These are phyloP conservation scores for Mortierella sp. DNA, from an alignment of 371 early-diverging fungal species.

Conservation along the genomic window DNA sequence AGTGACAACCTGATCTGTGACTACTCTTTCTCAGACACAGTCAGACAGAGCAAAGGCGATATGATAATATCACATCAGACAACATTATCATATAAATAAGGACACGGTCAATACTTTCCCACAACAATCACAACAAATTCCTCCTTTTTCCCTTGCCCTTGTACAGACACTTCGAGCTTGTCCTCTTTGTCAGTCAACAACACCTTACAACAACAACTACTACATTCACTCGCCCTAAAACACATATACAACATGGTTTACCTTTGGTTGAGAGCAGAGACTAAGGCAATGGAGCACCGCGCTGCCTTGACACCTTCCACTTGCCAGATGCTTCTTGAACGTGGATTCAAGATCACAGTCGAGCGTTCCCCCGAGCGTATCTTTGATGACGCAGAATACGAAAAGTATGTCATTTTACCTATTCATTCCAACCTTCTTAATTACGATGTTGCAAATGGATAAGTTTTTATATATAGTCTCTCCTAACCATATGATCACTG, in stretches of 20 bases:
- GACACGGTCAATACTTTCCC: neutral
- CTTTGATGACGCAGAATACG: slow-evolving; percentile 92
- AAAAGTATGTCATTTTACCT: slow-evolving; percentile 62
- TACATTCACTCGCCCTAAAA: slow-evolving; percentile 5
- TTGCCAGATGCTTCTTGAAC: slow-evolving; percentile 79
- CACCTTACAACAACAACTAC: neutral
- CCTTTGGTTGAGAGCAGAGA: slow-evolving; percentile 97
- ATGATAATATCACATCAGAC: slow-evolving; percentile 4
- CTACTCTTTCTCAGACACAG: neutral
- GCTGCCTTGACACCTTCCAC: slow-evolving; percentile 93
- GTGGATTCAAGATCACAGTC: slow-evolving; percentile 91
- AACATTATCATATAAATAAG: slow-evolving; percentile 3
- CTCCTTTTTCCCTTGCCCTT: neutral
- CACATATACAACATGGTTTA: slow-evolving; percentile 64
- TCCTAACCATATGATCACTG: neutral
- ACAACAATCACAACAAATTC: neutral
- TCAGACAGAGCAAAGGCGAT: slow-evolving; percentile 2
- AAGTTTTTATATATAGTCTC: too few species aligned
- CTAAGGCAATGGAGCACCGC: slow-evolving; percentile 96
- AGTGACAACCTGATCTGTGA: neutral
- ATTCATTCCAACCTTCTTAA: too few species aligned
- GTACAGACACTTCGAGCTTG: neutral
- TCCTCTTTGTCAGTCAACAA: neutral
- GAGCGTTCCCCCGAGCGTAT: slow-evolving; percentile 87
- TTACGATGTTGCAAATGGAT: too few species aligned